Conservation (phyloP, 129 eudicot genomes). For the Saussurea involucrata region DNA sequence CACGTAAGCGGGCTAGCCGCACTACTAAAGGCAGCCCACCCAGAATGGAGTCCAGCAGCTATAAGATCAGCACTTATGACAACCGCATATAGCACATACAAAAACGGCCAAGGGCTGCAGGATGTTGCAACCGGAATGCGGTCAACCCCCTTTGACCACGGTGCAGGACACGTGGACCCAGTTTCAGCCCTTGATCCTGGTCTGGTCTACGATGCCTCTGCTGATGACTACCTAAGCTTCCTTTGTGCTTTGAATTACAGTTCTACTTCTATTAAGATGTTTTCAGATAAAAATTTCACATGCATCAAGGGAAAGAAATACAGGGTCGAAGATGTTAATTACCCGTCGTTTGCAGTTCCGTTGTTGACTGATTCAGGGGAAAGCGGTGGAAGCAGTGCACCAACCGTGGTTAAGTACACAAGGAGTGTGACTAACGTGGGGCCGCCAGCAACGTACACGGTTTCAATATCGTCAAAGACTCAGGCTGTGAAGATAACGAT, state of each 20-base stretch:
- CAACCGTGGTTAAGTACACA: slow-evolving; percentile 42
- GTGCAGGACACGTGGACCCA: slow-evolving; percentile 44
- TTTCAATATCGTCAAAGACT: slow-evolving; percentile 34
- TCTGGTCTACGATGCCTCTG: slow-evolving; percentile 29
- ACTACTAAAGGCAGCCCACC: slow-evolving; percentile 60
- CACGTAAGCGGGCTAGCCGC: slow-evolving; percentile 84
- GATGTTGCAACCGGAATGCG: slow-evolving; percentile 70
- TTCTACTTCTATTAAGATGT: slow-evolving; percentile 21
- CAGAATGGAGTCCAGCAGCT: slow-evolving; percentile 87
- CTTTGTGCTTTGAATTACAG: slow-evolving; percentile 43
- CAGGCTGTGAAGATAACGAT: slow-evolving; percentile 52
- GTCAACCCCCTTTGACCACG: slow-evolving; percentile 36
- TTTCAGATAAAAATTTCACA: slow-evolving; percentile 21
- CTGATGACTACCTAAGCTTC: slow-evolving; percentile 23
- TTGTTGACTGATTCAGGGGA: slow-evolving; percentile 22
- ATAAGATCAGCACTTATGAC: slow-evolving; percentile 86
- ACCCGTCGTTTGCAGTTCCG: slow-evolving; percentile 33
- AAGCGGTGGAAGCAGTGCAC: slow-evolving; percentile 23
- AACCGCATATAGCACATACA: slow-evolving; percentile 62
- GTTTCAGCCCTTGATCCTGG: slow-evolving; percentile 33
- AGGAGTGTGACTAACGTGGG: slow-evolving; percentile 76
- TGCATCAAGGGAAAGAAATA: slow-evolving; percentile 40
- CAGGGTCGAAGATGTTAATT: slow-evolving; percentile 35
- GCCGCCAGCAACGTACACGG: slow-evolving; percentile 60
- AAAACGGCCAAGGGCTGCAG: slow-evolving; percentile 44